Base-by-base conservation (phyloP, 2,329 filamentous ascomycete genomes). In the Chaetomiaceae sp. region DNA sequence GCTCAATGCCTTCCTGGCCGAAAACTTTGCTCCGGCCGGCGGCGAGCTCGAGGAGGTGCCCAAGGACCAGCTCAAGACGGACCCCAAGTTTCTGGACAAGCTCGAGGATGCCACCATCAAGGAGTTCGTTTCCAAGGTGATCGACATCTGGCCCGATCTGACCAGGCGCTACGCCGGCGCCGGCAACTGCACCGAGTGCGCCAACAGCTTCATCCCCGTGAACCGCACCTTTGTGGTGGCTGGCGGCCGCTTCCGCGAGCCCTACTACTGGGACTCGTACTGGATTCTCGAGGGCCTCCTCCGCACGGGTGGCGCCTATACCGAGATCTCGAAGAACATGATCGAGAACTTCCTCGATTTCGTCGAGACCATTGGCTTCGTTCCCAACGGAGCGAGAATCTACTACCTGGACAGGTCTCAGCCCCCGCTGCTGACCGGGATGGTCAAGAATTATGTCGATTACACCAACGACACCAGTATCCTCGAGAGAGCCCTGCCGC, bases 221-320 rank as follows among this genome's bases (percentile, higher is more conserved):
- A 85, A 84, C 62, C 79, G 81, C 53, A 84, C 82, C 3, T 87
- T 88, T 62, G 82, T 88, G n/a, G 78, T 88, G 15, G 83, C 84
- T 3, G 84, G 84, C 12, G 84, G 84, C n/a, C 81, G 84, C 27
- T 88, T 88, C 72, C 75, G 84, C 31, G 84, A 88, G 67, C 77
- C 82, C 1, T 88, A 87, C 64, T 87, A 87, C 66, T 87, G 84
- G 84, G 83, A 87, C 66, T 83, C 81, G 29, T 87, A 80, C 70
- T 86, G 82, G 83, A 84, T 87, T 45, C 61, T 87, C 43, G 79
- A 85, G 68, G 84, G 84, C 22, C 72, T 88, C 22, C 68, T 87
- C 31, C 77, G 84, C 43, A 87, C 83, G 0, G 77, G 81, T 15
- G 84, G 84, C 34, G 77, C 77, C 40, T 87, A 86, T 57, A 78